Evolutionary conservation across 1,139 yeast genomes (phyloP).

Genomic region (Suhomyces panamericanus): DNA sequence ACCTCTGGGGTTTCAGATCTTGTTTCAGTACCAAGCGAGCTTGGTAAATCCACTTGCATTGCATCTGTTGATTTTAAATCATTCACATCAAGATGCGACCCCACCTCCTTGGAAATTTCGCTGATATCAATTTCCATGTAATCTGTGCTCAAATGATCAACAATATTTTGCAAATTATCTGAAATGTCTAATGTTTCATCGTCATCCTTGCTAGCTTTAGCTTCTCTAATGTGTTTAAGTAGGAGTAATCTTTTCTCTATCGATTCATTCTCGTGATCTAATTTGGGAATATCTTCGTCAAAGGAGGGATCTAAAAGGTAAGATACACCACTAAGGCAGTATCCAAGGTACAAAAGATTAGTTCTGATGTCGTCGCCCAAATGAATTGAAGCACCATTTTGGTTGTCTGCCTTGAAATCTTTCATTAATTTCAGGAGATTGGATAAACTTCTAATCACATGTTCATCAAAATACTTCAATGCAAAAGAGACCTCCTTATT

Average conservation of each 20-base stretch:
- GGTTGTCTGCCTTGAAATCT: conserved; percentile 21
- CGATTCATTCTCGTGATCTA: conserved; percentile 35
- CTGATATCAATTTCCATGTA: conserved; percentile 19
- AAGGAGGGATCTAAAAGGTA: conserved; percentile 70
- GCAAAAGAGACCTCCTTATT: conserved; percentile 61
- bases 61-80: conserved; percentile 1
- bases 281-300: conserved; percentile 46
- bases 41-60: neutral
- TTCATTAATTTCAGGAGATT: conserved; percentile 44
- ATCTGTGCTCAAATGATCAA: conserved; percentile 35
- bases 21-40: neutral
- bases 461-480: conserved; percentile 54
- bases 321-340: conserved; percentile 73
- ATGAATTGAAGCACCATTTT: conserved; percentile 25
- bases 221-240: conserved; percentile 34
- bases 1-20: conserved; percentile 3
- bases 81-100: neutral
- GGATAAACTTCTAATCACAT: conserved; percentile 46
- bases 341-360: conserved; percentile 57
- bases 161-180: conserved; percentile 39
- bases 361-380: conserved; percentile 53
- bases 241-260: conserved; percentile 37
- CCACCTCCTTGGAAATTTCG: conserved; percentile 12
- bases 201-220: conserved; percentile 22
- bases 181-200: conserved; percentile 34